Base-by-base conservation (phyloP, 495 filamentous ascomycete genomes). In the Parathielavia appendiculata region DNA sequence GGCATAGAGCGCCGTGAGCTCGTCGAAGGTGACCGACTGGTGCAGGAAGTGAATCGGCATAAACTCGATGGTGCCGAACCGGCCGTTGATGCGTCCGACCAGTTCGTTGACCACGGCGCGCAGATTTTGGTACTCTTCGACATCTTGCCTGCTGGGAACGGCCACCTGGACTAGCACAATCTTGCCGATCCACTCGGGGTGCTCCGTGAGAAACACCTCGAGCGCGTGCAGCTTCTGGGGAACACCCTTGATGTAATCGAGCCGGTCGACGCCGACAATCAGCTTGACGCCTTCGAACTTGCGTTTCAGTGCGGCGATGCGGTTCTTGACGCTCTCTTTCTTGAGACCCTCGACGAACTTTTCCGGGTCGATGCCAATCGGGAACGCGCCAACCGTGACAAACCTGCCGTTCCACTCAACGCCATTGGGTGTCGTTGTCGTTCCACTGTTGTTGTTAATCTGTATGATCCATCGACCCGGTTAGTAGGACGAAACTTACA, bases 171-270 rank as follows among this genome's bases (percentile, higher is more conserved):
- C 90, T 8, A 97, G 79, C 16, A 95, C 87, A 11, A 96, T 87
- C 68, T 92, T 95, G 46, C 90, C 89, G 50, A 91, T 86, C 83
- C 90, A 87, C 69, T 96, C 91, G 3, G 92, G 92, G 56, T 97
- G 88, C 57, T 95, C 88, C 14, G 88, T 89, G 36, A 97, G 77
- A 73, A 97, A 96, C 14, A 89, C 82, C 67, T 96, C 91, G 19
- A 95, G 86, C 0, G 90, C 91, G 63, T 95, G 90, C 17, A 97
- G 77, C 69, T 97, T 97, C 71, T 95, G 90, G 0, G 89, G 88
- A n/a, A 97, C 84, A 34, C 92, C 92, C 66, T 97, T 97, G 80
- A 95, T 95, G 66, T 96, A 92, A 67, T 97, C 92, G 44, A 97
- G 78, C 40, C 92, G 82, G 65, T 97, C 92, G 20, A 97, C 90